Evolutionary conservation across 139 green algal genomes (phyloP).

Genomic region (Coelastrella sp.): DNA sequence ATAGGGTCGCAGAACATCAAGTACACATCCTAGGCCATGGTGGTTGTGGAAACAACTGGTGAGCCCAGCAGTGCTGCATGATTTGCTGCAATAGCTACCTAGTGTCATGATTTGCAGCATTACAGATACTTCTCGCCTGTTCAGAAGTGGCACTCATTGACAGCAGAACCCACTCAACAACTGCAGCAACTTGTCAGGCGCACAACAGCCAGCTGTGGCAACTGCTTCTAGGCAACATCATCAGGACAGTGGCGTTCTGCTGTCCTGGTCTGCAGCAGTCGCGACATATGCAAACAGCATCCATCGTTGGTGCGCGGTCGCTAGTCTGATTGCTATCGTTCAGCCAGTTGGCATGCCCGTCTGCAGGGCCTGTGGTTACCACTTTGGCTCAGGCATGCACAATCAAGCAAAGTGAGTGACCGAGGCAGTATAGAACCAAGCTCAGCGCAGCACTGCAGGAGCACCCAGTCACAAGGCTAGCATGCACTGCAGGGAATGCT

Average conservation of each 20-base stretch:
- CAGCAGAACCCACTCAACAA: too few relatives aligned
- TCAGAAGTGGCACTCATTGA: too few relatives aligned
- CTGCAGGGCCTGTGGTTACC: slow-evolving; percentile 25
- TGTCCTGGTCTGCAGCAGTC: too few relatives aligned
- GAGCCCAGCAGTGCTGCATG: background rate
- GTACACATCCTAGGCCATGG: slow-evolving; percentile 20
- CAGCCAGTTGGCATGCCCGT: background rate
- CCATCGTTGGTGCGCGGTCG: background rate
- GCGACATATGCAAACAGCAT: background rate
- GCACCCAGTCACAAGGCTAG: background rate
- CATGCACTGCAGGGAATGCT: background rate
- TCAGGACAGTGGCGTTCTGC: too few relatives aligned
- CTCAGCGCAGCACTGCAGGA: background rate
- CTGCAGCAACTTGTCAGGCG: too few relatives aligned
- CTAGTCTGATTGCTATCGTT: background rate
- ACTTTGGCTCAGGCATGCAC: background rate
- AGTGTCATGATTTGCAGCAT: background rate
- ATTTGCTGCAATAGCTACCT: too few relatives aligned
- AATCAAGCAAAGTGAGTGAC: background rate
- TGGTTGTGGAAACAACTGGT: slow-evolving; percentile 43
- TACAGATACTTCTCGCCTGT: too few relatives aligned
- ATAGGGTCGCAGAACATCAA: background rate
- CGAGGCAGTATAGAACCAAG: background rate
- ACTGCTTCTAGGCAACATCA: too few relatives aligned
- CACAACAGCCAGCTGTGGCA: too few relatives aligned